Base-by-base conservation (phyloP, 305 asterid species). In the Solanum chacoense region DNA sequence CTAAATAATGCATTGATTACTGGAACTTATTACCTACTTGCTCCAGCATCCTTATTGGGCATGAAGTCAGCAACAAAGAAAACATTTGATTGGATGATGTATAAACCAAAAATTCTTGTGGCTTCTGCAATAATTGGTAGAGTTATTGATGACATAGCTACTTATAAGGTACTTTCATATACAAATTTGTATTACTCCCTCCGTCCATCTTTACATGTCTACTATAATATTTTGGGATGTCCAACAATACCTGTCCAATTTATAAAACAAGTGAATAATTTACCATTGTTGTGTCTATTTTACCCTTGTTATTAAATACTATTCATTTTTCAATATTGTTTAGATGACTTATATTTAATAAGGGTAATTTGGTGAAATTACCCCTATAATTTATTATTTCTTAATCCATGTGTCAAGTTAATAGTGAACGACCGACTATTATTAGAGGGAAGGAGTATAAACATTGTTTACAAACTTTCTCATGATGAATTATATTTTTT, bases 1-100 rank as follows among this genome's bases (percentile, higher is more conserved):
- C 11, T 89, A 29, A 67, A 28, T 13, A 88, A 77, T 71, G 87
- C 73, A 37, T 59, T 89, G 34, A 11, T 88, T 6, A 89, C 89
- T 4, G 29, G 86, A 65, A 45, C 38, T 3, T 77, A 80, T 67
- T 69, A 69, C 0, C 75, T 69, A 69, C 75, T 69, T 5, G 75
- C 34, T 11, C 34, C 75, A 69, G 20, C 87, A 3, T 55, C 80
- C 11, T 85, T 88, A 12, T 69, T 77, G 38, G 90, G 79, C 10
- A 26, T 89, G 75, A 80, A 85, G 13, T 63, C 85, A 35, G 24
- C 86, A 24, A 40, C 37, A 59, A 75, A 75, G 89, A 55, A 14
- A 42, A 11, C 65, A 73, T 86, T 50, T 78, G 32, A 78, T 78
- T 38, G 73, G 85, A 50, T 87, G 2, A 69, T 35, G 7, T 8